phyloP scores from a whole-genome alignment of 2,329 filamentous ascomycete species.

The Talaromyces verruculosus region DNA sequence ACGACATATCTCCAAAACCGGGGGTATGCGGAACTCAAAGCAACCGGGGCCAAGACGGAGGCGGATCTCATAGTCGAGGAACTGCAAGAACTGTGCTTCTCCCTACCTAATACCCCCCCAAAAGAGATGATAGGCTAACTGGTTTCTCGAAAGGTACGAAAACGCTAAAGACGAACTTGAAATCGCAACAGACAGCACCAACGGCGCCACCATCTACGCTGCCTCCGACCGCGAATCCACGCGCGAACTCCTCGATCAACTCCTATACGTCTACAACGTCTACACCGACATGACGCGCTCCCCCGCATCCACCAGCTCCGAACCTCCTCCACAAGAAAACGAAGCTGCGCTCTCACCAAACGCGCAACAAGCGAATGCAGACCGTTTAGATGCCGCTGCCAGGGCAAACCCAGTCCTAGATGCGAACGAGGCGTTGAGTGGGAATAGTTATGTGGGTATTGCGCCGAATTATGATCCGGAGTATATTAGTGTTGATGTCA shows the following conservation, averaged over 20 bases:
- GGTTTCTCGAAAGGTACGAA: conserved; percentile 32
- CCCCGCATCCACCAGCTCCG: conserved; percentile 1
- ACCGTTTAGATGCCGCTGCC: conserved; percentile 13
- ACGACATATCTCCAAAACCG: neutral
- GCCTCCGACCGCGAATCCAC: conserved; percentile 48
- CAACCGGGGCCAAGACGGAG: conserved; percentile 29
- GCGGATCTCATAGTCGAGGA: conserved; percentile 39
- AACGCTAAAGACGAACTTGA: conserved; percentile 52
- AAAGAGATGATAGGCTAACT: too few species aligned
- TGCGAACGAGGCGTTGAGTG: neutral
- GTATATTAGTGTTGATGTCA: conserved; percentile 31
- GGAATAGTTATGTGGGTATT: conserved; percentile 22
- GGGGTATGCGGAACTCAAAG: conserved; percentile 10
- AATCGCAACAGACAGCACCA: conserved; percentile 51
- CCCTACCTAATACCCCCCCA: too few species aligned
- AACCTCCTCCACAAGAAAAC: neutral
- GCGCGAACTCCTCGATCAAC: conserved; percentile 46
- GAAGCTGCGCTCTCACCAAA: conserved; percentile 12
- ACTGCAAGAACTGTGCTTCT: conserved; percentile 35
- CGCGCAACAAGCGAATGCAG: conserved; percentile 14
- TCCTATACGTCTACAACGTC: conserved; percentile 36
- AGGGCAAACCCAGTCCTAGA: conserved; percentile 1
- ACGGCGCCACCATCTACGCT: conserved; percentile 47
- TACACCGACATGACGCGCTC: conserved; percentile 31
- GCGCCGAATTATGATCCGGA: conserved; percentile 35